phyloP scores from a whole-genome alignment of 75 land plant species.

The Cryptomeria japonica region DNA sequence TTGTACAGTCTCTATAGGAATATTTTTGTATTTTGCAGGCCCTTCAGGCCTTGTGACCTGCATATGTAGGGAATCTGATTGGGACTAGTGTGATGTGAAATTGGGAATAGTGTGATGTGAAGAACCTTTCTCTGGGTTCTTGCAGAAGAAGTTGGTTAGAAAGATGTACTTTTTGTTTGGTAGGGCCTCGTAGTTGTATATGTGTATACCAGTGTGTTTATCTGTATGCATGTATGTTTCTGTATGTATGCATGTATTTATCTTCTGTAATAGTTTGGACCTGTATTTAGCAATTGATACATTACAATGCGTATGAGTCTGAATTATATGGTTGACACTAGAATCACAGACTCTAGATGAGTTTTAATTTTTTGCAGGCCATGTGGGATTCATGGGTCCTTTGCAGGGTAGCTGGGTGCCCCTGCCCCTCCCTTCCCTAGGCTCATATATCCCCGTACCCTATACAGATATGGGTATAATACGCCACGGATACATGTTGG shows the following conservation, averaged over 20 bases:
- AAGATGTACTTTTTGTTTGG: neutral
- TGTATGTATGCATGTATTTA: neutral
- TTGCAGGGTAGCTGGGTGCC: too few relatives aligned
- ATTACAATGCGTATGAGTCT: neutral
- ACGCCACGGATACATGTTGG: too few relatives aligned
- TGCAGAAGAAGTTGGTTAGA: neutral
- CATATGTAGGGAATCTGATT: neutral
- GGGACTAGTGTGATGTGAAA: neutral
- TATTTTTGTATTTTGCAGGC: neutral
- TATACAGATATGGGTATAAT: too few relatives aligned
- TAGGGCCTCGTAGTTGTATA: neutral
- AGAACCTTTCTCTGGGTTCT: neutral
- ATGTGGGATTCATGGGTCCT: neutral
- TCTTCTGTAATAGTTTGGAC: neutral
- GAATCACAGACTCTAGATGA: neutral
- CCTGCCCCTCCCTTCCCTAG: too few relatives aligned
- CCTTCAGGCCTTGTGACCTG: neutral
- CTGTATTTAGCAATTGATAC: neutral
- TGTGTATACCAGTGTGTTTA: neutral
- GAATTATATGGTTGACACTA: neutral
- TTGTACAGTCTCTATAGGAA: neutral
- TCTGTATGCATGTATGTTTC: neutral
- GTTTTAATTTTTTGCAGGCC: neutral
- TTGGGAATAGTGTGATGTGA: neutral
- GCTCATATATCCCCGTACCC: too few relatives aligned